Evolutionary conservation across 2,329 filamentous ascomycete genomes (phyloP), one percentile per base, ranked within the genome.

Genomic region (Epichloe gansuensis): DNA sequence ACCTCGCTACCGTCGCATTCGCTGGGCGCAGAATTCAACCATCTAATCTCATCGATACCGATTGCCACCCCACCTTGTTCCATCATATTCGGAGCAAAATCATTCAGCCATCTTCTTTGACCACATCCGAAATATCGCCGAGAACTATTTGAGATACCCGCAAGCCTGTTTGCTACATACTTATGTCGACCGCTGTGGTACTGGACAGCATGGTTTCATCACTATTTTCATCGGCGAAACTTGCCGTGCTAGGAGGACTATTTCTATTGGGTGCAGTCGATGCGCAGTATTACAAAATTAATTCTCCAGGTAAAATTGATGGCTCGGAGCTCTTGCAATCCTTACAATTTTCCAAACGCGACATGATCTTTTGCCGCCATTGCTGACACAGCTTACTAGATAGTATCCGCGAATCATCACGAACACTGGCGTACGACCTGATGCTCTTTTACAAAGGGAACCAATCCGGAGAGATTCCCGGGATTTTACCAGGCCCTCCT

Each of bases 401-500:
- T 3, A 71, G 72, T 9, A 76, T 78, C 55, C 71, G 69, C 44
- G 49, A 65, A 3, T 69, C 73, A 0, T 73, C 76, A n/a, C 62
- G 66, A 42, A 67, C 66, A 11, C 68, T 78, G 17, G 75, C 75
- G 12, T 68, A 73, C 61, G 74, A 78, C 51, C 64, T 77, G 15
- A 72, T 78, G 64, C 59, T 68, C 13, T 73, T 72, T 58, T 79
- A 78, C 63, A 65, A 71, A 39, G 75, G 75, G 53, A 75, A 78
- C 57, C 59, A 69, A 53, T 66, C 73, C 1, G 76, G 77, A 51
- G 66, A 71, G 60, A 75, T 73, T 15, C 77, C 77, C 7, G 78
- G 78, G 36, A 80, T 79, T 58, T 64, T 81, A 11, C 77, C 77
- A 1, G 77, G 77, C 0, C 78, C 78, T 51, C 77, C 77, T 57